These are phyloP conservation scores for Claviceps paspali DNA, from an alignment of 2,329 filamentous ascomycete species.

Conservation along the genomic window DNA sequence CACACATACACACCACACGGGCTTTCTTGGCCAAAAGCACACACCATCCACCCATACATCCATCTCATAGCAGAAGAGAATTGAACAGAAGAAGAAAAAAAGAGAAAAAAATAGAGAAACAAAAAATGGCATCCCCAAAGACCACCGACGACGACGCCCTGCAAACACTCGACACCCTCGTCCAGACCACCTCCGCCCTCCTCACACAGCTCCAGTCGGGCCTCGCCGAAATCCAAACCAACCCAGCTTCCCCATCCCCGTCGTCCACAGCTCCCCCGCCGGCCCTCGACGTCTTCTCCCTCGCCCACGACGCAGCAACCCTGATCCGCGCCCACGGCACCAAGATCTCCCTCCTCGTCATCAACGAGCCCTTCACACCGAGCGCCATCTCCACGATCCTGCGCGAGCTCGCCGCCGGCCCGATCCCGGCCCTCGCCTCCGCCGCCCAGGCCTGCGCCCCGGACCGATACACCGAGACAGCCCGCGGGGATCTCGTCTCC, in stretches of 20 bases:
- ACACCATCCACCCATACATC: too few relatives aligned
- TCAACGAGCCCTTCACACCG: slow-evolving; percentile 75
- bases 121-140: background rate
- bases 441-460: slow-evolving; percentile 51
- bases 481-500: slow-evolving; percentile 47
- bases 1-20: too few relatives aligned
- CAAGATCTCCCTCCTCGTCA: slow-evolving; percentile 72
- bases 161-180: slow-evolving; percentile 22
- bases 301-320: slow-evolving; percentile 56
- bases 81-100: too few relatives aligned
- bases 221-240: slow-evolving; percentile 23
- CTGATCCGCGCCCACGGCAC: slow-evolving; percentile 72
- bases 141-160: slow-evolving; percentile 16
- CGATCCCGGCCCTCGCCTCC: slow-evolving; percentile 61
- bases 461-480: slow-evolving; percentile 43
- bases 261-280: slow-evolving; percentile 5
- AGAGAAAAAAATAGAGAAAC: too few relatives aligned
- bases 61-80: too few relatives aligned
- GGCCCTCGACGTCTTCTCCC: slow-evolving; percentile 42
- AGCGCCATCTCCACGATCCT: slow-evolving; percentile 58
- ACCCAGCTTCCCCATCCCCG: slow-evolving; percentile 7
- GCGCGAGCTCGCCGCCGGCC: slow-evolving; percentile 52
- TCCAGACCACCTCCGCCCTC: slow-evolving; percentile 22
- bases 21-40: too few relatives aligned
- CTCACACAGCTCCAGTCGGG: slow-evolving; percentile 27